These are phyloP conservation scores for Aeminium ludgeri DNA, from an alignment of 495 filamentous ascomycete species.

Conservation along the genomic window DNA sequence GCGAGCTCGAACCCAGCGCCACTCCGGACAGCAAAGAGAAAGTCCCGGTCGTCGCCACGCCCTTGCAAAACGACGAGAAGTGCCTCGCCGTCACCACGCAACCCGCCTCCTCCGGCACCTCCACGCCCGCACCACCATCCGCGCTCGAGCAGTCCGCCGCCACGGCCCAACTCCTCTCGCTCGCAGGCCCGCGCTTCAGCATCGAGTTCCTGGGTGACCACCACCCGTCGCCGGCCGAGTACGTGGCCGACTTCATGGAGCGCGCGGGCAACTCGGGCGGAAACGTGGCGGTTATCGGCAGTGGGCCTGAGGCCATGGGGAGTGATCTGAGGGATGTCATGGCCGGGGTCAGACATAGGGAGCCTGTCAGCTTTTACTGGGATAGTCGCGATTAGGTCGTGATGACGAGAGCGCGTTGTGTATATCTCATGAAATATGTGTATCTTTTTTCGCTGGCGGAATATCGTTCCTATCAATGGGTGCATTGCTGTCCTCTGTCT, in stretches of 20 bases:
- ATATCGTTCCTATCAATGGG: no score
- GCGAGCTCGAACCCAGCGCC: slow-evolving; percentile 21
- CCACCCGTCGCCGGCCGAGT: slow-evolving; percentile 20
- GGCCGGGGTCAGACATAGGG: slow-evolving; percentile 33
- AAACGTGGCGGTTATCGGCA: slow-evolving; percentile 39
- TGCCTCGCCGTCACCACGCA: neutral
- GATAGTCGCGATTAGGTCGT: slow-evolving; percentile 22
- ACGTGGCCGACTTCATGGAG: slow-evolving; percentile 22
- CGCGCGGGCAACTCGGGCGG: slow-evolving; percentile 22
- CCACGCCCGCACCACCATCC: neutral
- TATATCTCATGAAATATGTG: no score
- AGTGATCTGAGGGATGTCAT: slow-evolving; percentile 38
- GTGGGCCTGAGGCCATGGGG: slow-evolving; percentile 45
- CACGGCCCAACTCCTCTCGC: neutral
- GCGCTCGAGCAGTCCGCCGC: neutral
- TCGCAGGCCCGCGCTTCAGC: slow-evolving; percentile 2
- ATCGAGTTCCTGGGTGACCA: slow-evolving; percentile 13
- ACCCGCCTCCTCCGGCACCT: neutral
- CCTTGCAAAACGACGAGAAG: slow-evolving; percentile 4
- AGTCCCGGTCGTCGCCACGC: neutral
- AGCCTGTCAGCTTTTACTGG: slow-evolving; percentile 39
- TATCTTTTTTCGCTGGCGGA: no score
- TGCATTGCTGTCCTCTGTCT: no score
- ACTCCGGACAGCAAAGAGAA: neutral
- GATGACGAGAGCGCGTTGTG: no score